A percentile compares a stretch with the other conserved stretches of the same genome.
Evolutionary conservation across 2,329 filamentous ascomycete genomes (phyloP).

Genomic region (Fusarium citri): DNA sequence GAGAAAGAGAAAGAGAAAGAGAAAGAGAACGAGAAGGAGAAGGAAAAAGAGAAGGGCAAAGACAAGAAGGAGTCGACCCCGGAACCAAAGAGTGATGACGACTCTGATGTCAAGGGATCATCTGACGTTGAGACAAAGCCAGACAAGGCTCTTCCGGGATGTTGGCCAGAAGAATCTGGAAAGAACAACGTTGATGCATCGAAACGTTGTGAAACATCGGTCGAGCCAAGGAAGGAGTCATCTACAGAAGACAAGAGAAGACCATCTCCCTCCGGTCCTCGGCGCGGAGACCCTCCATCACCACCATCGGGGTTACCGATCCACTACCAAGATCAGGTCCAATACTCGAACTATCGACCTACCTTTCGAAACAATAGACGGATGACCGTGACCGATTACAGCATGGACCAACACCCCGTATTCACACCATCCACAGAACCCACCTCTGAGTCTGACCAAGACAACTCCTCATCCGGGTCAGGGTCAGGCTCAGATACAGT

Average conservation of each 20-base stretch:
- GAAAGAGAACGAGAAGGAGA: slow-evolving; percentile 12
- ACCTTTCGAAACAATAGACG: slow-evolving; percentile 1
- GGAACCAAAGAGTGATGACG: slow-evolving; percentile 21
- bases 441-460: slow-evolving; percentile 18
- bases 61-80: background rate
- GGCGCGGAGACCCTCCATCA: background rate
- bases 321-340: background rate
- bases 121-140: slow-evolving; percentile 11
- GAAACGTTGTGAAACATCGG: slow-evolving; percentile 2
- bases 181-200: slow-evolving; percentile 32
- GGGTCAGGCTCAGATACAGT: slow-evolving; percentile 30
- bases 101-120: slow-evolving; percentile 14
- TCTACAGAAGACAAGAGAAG: slow-evolving; percentile 23
- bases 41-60: slow-evolving; percentile 9
- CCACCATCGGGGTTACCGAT: slow-evolving; percentile 8
- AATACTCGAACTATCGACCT: slow-evolving; percentile 1
- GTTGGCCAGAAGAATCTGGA: slow-evolving; percentile 40
- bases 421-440: slow-evolving; percentile 33
- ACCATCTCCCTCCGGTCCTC: background rate
- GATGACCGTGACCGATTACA: slow-evolving; percentile 22
- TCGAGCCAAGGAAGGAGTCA: slow-evolving; percentile 11
- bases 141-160: slow-evolving; percentile 26
- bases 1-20: slow-evolving; percentile 31
- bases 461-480: slow-evolving; percentile 39
- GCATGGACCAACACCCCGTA: slow-evolving; percentile 25